These are phyloP conservation scores for Pisolithus thermaeus DNA, from an alignment of 1,284 basidiomycete genomes.

Conservation along the genomic window DNA sequence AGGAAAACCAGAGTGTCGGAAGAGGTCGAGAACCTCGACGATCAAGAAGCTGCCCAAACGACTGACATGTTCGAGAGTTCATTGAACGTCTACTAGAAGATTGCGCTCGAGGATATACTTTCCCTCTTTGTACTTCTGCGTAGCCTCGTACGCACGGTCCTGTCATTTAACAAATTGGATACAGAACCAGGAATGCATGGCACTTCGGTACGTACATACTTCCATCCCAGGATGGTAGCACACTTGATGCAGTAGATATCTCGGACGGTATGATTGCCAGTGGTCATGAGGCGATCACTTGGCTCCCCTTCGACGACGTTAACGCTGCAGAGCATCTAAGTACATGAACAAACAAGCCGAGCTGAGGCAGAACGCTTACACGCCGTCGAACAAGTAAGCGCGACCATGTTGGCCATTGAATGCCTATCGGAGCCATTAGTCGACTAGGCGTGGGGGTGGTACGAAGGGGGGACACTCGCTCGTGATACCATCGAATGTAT, in stretches of 20 bases:
- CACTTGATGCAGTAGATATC: slow-evolving; percentile 94
- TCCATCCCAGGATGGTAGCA: slow-evolving; percentile 85
- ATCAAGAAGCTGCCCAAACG: too few species aligned
- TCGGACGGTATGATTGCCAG: slow-evolving; percentile 92
- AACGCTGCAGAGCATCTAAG: slow-evolving; percentile 50
- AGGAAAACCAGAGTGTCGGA: not conserved
- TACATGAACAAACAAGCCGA: slow-evolving; percentile 8
- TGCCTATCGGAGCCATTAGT: slow-evolving; percentile 45
- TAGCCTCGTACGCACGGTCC: slow-evolving; percentile 86
- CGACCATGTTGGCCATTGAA: slow-evolving; percentile 94
- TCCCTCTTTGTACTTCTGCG: slow-evolving; percentile 98
- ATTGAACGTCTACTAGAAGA: slow-evolving; percentile 78
- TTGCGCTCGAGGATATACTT: slow-evolving; percentile 96
- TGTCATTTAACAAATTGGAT: slow-evolving; percentile 28
- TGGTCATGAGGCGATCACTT: slow-evolving; percentile 93
- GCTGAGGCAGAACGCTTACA: slow-evolving; percentile 52
- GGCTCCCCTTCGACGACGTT: slow-evolving; percentile 86
- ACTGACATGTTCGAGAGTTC: too few species aligned
- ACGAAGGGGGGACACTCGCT: slow-evolving; percentile 44
- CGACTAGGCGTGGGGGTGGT: not conserved
- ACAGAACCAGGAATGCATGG: not conserved
- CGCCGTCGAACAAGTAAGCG: slow-evolving; percentile 89
- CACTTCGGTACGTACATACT: slow-evolving; percentile 65
- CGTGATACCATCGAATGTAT: slow-evolving; percentile 89
- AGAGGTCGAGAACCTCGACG: slow-evolving; percentile 7